Base-by-base conservation (phyloP, 1,284 basidiomycete genomes). In the Pyrrhoderma lamaoense region DNA sequence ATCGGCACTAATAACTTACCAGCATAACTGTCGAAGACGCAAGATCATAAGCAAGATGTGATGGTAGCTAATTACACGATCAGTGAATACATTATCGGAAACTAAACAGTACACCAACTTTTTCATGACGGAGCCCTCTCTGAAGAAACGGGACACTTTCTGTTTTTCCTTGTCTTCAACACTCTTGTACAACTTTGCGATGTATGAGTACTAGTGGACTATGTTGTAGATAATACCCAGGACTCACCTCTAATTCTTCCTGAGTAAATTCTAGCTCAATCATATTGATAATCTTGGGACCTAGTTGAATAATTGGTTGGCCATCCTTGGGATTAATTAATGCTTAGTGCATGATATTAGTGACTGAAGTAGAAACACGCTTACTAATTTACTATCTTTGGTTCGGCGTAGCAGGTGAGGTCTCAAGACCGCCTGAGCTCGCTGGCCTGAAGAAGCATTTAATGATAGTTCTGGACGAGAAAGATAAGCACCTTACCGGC, bases 11-110 rank as follows among this genome's bases (percentile, higher is more conserved):
- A 3, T 22, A 16, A 53, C 59, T 43, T 47, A 60, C 60, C 58
- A 77, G 59, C 80, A 83, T 0, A 82, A 65, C 59, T 85, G 82
- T 3, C 82, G 72, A 42, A 85, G 63, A n/a, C 82, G 78, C 19
- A 85, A 68, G 37, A 85, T 80, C 73, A 83, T 70, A 22, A 79
- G 78, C 72, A 79, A 53, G 21, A 45, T 42, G 18, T 45, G 36
- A 31, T 27, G 49, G 43, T 52, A 54, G 35, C 55, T 59, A 38
- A 36, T 14, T 21, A n/a, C 18, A 16, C 2, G 8, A n/a, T 11
- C 19, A 22, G 16, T 16, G 36, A 22, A 21, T 9, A 9, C 25
- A 22, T 16, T n/a, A 8, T 9, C 9, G 14, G 22, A n/a, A 38
- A 16, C 13, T 47, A 11, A 23, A 23, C 47, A 19, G 22, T 16